A percentile compares a stretch with the other conserved stretches of the same genome.
These are phyloP conservation scores for Abortiporus biennis DNA, from an alignment of 1,284 basidiomycete species.

Conservation along the genomic window DNA sequence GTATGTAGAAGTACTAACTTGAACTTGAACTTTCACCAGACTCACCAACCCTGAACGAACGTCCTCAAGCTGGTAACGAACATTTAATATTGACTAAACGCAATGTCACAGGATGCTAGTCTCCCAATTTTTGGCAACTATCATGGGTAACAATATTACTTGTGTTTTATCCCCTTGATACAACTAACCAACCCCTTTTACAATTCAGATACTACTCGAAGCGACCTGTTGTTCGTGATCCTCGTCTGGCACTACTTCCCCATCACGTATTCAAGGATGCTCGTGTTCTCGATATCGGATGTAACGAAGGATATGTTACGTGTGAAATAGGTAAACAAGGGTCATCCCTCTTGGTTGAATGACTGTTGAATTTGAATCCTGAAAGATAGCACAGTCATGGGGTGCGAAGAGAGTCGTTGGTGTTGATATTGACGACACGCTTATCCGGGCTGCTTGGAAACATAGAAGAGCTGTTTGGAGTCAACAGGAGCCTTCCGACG, in stretches of 20 bases:
- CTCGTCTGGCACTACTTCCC: constrained; percentile 55
- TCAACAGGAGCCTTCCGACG: constrained; percentile 38
- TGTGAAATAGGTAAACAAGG: constrained; percentile 67
- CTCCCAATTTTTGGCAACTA: constrained; percentile 59
- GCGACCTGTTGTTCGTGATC: constrained; percentile 52
- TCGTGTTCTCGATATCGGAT: constrained; percentile 73
- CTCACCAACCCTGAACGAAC: too few relatives aligned
- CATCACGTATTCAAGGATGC: constrained; percentile 42
- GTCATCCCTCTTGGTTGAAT: background rate
- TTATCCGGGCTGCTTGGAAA: constrained; percentile 69
- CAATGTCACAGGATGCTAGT: constrained; percentile 3
- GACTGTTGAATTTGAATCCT: background rate
- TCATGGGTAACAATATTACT: constrained; percentile 40
- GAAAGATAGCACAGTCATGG: constrained; percentile 50
- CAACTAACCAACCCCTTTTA: background rate
- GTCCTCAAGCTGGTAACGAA: too few relatives aligned
- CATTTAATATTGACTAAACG: too few relatives aligned
- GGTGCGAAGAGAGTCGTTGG: constrained; percentile 61
- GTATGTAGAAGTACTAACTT: too few relatives aligned
- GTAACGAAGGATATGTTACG: constrained; percentile 78
- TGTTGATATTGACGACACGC: constrained; percentile 73
- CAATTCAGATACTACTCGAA: constrained; percentile 63
- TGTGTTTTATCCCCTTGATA: background rate
- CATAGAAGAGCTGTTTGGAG: constrained; percentile 66
- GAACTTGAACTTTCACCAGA: too few relatives aligned